Evolutionary conservation across 2,329 filamentous ascomycete species (phyloP).

Genomic region (Colletotrichum somersetense): DNA sequence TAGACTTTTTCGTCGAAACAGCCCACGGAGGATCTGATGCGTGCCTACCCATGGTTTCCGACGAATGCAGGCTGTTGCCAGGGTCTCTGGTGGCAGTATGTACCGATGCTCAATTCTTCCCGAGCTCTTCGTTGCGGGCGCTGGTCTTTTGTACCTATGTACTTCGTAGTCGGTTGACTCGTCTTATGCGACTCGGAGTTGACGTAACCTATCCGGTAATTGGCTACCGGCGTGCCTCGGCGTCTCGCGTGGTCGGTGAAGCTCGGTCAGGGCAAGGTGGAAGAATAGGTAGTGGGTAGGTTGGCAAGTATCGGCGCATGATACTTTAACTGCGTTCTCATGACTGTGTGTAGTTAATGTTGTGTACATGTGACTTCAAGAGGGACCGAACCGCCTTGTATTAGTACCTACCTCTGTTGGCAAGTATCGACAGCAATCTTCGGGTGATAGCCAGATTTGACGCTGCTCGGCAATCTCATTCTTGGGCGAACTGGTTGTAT

Average conservation of each 20-base stretch:
- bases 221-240: neutral
- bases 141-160: neutral
- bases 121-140: neutral
- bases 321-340: no score
- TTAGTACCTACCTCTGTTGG: neutral
- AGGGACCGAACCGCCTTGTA: no score
- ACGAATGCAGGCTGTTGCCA: neutral
- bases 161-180: neutral
- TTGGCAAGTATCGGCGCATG: no score
- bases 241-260: conserved; percentile 10
- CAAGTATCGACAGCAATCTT: neutral
- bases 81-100: neutral
- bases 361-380: no score
- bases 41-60: conserved; percentile 13
- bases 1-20: conserved; percentile 34
- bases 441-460: conserved; percentile 9
- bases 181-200: neutral
- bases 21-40: conserved; percentile 26
- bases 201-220: neutral
- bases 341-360: no score
- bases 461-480: conserved; percentile 23
- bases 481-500: conserved; percentile 14
- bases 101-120: neutral
- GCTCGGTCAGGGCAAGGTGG: conserved; percentile 23
- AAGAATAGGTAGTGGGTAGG: no score